phyloP scores from a whole-genome alignment of 1,284 basidiomycete genomes.

The Moniliophthora roreri region DNA sequence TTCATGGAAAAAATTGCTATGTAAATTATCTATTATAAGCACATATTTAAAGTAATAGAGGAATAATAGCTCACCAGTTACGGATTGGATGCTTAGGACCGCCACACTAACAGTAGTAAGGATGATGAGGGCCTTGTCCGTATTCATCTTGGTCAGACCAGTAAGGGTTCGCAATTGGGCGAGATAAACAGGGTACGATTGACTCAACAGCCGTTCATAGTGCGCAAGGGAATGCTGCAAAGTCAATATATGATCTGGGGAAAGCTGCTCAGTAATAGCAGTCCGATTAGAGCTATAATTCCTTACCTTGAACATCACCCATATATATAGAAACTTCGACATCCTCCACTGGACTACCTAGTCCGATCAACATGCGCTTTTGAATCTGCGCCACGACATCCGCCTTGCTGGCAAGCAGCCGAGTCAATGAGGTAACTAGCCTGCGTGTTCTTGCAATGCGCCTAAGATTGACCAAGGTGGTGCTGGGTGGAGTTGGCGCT shows the following conservation, averaged over 20 bases:
- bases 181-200: conserved; percentile 87
- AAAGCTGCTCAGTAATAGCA: conserved; percentile 4
- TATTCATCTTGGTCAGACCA: conserved; percentile 58
- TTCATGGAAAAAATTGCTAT: conserved; percentile 70
- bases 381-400: conserved; percentile 82
- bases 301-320: conserved; percentile 87
- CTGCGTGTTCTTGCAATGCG: conserved; percentile 83
- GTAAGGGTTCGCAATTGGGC: conserved; percentile 72
- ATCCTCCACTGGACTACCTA: conserved; percentile 43
- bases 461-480: conserved; percentile 47
- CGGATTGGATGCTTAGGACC: conserved; percentile 67
- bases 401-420: conserved; percentile 80
- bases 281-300: not conserved
- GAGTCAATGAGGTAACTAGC: conserved; percentile 79
- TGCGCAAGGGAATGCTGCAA: conserved; percentile 86
- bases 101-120: conserved; percentile 70
- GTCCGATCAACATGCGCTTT: conserved; percentile 62
- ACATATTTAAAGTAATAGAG: not conserved
- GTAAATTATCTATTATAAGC: not conserved
- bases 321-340: conserved; percentile 84
- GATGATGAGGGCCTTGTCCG: conserved; percentile 67
- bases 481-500: conserved; percentile 22
- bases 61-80: conserved; percentile 51
- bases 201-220: conserved; percentile 86
- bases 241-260: conserved; percentile 85